phyloP scores from a whole-genome alignment of 2,329 filamentous ascomycete genomes.

The Talaromyces albobiverticillius region DNA sequence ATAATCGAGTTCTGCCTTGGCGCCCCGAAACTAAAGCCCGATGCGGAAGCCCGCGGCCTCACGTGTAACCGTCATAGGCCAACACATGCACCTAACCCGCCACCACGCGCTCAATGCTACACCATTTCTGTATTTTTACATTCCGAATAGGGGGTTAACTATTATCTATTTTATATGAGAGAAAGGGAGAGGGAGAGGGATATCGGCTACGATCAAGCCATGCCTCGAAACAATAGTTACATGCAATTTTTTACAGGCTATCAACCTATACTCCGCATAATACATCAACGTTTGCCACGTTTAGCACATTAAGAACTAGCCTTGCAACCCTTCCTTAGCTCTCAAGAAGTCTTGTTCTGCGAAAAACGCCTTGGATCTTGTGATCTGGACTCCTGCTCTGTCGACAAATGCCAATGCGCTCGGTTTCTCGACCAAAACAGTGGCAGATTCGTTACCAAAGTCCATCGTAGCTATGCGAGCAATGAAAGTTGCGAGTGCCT shows the following conservation, averaged over 20 bases:
- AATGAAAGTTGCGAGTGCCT: constrained; percentile 49
- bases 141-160: no score
- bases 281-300: no score
- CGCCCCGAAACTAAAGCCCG: constrained; percentile 7
- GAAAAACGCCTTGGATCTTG: constrained; percentile 45
- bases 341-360: constrained; percentile 20
- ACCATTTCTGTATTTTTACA: neutral
- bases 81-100: neutral
- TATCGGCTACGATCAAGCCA: no score
- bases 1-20: constrained; percentile 1
- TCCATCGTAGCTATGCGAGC: constrained; percentile 46
- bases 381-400: constrained; percentile 49
- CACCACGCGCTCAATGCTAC: neutral
- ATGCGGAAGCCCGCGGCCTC: constrained; percentile 5
- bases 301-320: neutral
- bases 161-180: no score
- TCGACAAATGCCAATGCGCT: constrained; percentile 50
- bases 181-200: neutral
- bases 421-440: constrained; percentile 49
- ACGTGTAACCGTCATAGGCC: constrained; percentile 12
- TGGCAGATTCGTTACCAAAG: constrained; percentile 45
- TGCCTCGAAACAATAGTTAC: no score
- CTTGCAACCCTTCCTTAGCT: constrained; percentile 8
- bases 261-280: neutral
- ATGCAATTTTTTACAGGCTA: neutral